Evolutionary conservation across 2,329 filamentous ascomycete genomes (phyloP), one percentile per base, ranked within the genome.

Genomic region (Calonectria hongkongensis): DNA sequence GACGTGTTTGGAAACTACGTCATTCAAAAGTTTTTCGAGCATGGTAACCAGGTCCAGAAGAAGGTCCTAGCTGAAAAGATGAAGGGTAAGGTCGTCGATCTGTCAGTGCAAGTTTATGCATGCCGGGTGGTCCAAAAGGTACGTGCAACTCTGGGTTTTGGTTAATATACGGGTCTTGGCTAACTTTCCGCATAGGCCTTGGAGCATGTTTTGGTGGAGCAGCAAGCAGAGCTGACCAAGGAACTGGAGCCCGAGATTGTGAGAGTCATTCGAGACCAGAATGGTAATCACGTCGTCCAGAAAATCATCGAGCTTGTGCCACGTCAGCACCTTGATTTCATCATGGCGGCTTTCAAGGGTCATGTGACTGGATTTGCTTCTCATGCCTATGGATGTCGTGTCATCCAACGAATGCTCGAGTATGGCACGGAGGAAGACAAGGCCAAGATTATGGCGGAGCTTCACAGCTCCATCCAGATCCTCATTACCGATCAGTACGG

Each of bases 1-100:
- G 97, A 98, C 82, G 93, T 98, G 0, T 99, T 98, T 81, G 97
- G 97, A 67, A 99, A 99, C 83, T 99, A 98, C 81, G 97, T 99
- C 43, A 96, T 98, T 47, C 97, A 99, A 81, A 98, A 98, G 83
- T 93, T 98, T 82, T 98, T 98, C 74, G 96, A 98, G 82, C 95
- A 98, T 82, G 96, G 97, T 47, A 97, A 95, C 78, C 96, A 98
- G 84, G 90, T 93, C 0, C 97, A 99, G 86, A 99, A 99, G 87
- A 95, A 93, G 83, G 89, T 94, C 2, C 85, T 99, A 50, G 95
- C 95, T 0, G 92, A 92, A 75, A 92, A 94, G 83, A 98, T 98
- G 95, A 94, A 93, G 82, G 94, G 94, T 8, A 94, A 96, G 80
- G 92, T 98, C 15, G 86, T 94, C 56, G 90, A 92, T 39, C 86